Conservation (phyloP, 148 eudicot genomes). For the Hydrangea macrophylla region DNA sequence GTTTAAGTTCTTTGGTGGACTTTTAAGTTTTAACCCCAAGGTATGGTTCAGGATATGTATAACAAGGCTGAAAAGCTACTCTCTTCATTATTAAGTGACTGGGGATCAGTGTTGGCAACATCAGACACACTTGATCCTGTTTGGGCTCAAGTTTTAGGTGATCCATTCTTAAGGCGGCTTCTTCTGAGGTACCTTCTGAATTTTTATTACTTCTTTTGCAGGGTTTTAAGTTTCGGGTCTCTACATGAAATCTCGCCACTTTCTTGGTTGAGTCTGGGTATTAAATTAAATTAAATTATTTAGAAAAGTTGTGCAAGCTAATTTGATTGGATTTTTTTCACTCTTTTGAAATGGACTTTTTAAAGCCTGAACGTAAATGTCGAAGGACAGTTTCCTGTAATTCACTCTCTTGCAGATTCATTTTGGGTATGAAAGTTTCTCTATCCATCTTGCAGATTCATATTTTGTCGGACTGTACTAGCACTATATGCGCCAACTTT, state of each 20-base stretch:
- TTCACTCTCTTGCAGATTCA: too few species aligned
- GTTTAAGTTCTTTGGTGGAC: slow-evolving; percentile 9
- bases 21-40: not conserved
- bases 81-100: slow-evolving; percentile 50
- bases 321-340: too few species aligned
- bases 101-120: slow-evolving; percentile 60
- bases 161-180: slow-evolving; percentile 81
- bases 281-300: too few species aligned
- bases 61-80: slow-evolving; percentile 56
- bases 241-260: too few species aligned
- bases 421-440: not conserved
- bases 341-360: too few species aligned
- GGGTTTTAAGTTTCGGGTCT: too few species aligned
- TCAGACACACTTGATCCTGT: slow-evolving; percentile 67
- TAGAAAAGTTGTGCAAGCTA: too few species aligned
- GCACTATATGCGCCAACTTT: slow-evolving; percentile 49
- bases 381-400: too few species aligned
- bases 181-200: slow-evolving; percentile 48
- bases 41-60: slow-evolving; percentile 50
- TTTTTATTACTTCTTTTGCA: not conserved
- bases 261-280: too few species aligned
- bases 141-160: slow-evolving; percentile 76
- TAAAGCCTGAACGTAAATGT: too few species aligned
- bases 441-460: slow-evolving; percentile 53
- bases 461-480: slow-evolving; percentile 75